A percentile compares a stretch with the other conserved stretches of the same genome.
Evolutionary conservation across 768 basidiomycete genomes (phyloP).

Genomic region (Auricularia sp.): DNA sequence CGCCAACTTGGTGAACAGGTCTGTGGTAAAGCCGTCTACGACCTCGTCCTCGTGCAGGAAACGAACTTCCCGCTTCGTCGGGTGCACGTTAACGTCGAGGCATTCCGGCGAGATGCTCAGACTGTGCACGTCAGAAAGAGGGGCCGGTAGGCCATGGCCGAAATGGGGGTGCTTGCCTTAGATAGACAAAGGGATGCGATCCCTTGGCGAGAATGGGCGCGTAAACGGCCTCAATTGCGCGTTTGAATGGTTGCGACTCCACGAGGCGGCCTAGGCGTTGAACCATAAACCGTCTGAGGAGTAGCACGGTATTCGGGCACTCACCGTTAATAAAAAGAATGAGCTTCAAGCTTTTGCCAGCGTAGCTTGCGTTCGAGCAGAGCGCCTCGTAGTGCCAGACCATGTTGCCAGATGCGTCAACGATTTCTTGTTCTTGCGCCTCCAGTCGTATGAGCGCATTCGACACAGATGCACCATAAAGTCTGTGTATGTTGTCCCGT

Average conservation of each 20-base stretch:
- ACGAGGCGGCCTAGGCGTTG: slow-evolving; percentile 69
- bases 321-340: slow-evolving; percentile 91
- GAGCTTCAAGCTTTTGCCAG: slow-evolving; percentile 75
- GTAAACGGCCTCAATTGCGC: slow-evolving; percentile 80
- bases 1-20: background rate
- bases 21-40: slow-evolving; percentile 63
- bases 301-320: slow-evolving; percentile 17
- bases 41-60: slow-evolving; percentile 88
- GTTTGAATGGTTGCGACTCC: slow-evolving; percentile 78
- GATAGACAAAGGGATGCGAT: slow-evolving; percentile 80
- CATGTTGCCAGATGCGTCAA: slow-evolving; percentile 27
- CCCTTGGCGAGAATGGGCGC: slow-evolving; percentile 82
- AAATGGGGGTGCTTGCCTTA: slow-evolving; percentile 49
- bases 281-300: background rate
- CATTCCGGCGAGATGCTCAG: slow-evolving; percentile 74
- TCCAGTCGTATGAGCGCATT: slow-evolving; percentile 50
- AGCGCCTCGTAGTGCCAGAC: slow-evolving; percentile 66
- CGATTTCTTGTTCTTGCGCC: slow-evolving; percentile 18
- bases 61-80: slow-evolving; percentile 93
- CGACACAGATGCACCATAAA: slow-evolving; percentile 74
- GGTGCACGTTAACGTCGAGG: slow-evolving; percentile 96
- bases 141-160: background rate
- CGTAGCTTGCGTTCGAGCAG: slow-evolving; percentile 82
- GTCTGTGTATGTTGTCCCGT: slow-evolving; percentile 58
- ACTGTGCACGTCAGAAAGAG: slow-evolving; percentile 27